A percentile compares a stretch with the other conserved stretches of the same genome.
phyloP scores from a whole-genome alignment of 192 early-diverging fungal species.

The Backusella tuberculispora region DNA sequence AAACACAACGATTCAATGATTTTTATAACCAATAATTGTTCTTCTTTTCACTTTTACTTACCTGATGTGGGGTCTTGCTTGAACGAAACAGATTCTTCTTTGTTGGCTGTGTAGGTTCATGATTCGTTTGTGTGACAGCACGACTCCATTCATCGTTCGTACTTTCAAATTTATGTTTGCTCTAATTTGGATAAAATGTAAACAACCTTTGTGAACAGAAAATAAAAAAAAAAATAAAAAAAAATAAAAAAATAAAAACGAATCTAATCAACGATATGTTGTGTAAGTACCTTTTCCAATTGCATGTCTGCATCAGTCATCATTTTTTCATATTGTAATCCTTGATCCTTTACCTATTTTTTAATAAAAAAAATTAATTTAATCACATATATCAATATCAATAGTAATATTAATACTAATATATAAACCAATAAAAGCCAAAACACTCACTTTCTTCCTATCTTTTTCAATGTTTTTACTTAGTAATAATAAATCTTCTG shows the following conservation, averaged over 20 bases:
- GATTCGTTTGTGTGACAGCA: constrained; percentile 59
- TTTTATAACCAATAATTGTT: background rate
- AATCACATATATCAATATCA: background rate
- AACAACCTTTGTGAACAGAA: background rate
- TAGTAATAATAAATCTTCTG: constrained; percentile 77
- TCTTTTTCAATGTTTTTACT: constrained; percentile 80
- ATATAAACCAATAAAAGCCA: background rate
- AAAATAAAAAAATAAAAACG: background rate
- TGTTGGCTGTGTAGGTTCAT: constrained; percentile 39
- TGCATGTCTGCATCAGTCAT: constrained; percentile 78
- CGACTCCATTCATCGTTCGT: constrained; percentile 87
- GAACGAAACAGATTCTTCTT: constrained; percentile 57
- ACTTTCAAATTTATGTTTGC: constrained; percentile 70
- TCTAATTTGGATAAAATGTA: constrained; percentile 39
- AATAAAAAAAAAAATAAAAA: no score
- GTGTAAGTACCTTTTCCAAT: constrained; percentile 74
- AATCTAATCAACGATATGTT: background rate
- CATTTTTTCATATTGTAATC: constrained; percentile 72
- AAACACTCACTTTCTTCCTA: constrained; percentile 67
- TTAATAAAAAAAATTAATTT: background rate
- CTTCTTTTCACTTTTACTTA: constrained; percentile 30
- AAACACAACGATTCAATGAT: background rate
- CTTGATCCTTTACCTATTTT: constrained; percentile 67
- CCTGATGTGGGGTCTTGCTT: constrained; percentile 66
- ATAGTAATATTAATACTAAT: background rate